Percentiles rank a stretch among this genome's conserved stretches.
Evolutionary conservation across 306 rosid species (phyloP).

Genomic region (Vigna reflexopilosa): DNA sequence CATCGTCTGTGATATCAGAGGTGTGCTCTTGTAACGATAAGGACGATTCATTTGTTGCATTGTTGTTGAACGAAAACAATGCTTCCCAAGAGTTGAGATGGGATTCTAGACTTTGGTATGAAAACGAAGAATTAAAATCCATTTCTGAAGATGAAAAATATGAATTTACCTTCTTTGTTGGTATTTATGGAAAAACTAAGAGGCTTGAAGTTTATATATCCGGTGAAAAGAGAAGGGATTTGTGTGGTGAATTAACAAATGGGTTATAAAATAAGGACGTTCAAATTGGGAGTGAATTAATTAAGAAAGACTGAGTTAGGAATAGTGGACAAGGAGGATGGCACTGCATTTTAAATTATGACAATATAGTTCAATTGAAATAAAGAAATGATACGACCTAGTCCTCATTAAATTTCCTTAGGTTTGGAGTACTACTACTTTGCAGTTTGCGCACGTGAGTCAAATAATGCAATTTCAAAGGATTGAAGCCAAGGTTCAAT

Average conservation of each 20-base stretch:
- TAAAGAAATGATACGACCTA: neutral
- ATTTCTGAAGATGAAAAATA: conserved; percentile 7
- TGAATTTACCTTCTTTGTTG: neutral
- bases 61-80: conserved; percentile 21
- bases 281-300: conserved; percentile 3
- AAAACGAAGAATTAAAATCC: conserved; percentile 37
- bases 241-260: neutral
- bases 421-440: neutral
- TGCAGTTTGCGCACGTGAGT: conserved; percentile 11
- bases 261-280: neutral
- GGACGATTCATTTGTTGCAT: neutral
- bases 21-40: neutral
- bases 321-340: conserved; percentile 39
- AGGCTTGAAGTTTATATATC: conserved; percentile 1
- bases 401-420: neutral
- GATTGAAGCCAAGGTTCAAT: neutral
- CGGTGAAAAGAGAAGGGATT: neutral
- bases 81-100: conserved; percentile 35
- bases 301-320: neutral
- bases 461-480: conserved; percentile 19
- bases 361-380: neutral
- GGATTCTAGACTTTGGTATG: conserved; percentile 22
- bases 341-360: neutral
- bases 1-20: neutral
- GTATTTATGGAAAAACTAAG: neutral